A percentile compares a stretch with the other conserved stretches of the same genome.
Evolutionary conservation across 352 stramenopile genomes (phyloP).

Genomic region (Pythium dissotocum): DNA sequence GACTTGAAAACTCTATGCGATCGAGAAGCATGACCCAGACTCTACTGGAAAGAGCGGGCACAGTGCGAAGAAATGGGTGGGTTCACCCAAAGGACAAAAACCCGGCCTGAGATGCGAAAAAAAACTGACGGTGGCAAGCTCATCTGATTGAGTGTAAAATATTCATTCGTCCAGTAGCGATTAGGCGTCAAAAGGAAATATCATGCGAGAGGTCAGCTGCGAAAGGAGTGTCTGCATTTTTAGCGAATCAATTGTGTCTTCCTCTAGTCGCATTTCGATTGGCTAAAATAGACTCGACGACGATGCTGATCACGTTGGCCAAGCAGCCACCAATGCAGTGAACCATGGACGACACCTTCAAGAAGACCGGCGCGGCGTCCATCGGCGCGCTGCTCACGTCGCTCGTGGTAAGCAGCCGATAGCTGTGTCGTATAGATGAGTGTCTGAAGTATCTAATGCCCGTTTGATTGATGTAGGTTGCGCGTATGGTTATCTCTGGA

Average conservation of each 20-base stretch:
- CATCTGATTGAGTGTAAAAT: too few relatives aligned
- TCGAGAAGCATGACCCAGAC: neutral
- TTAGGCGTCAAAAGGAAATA: neutral
- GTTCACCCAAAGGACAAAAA: constrained; percentile 1
- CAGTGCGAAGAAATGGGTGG: constrained; percentile 6
- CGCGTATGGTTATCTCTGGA: constrained; percentile 42
- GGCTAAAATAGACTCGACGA: neutral
- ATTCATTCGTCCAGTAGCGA: too few relatives aligned
- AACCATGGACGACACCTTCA: constrained; percentile 61
- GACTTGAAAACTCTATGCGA: constrained; percentile 24
- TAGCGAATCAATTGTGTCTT: too few relatives aligned
- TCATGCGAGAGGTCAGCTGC: neutral
- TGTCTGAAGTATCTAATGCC: constrained; percentile 1
- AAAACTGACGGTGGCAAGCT: neutral
- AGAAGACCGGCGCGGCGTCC: constrained; percentile 67
- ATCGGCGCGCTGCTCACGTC: constrained; percentile 69
- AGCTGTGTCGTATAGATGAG: neutral
- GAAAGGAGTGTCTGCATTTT: neutral
- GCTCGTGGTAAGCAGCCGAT: constrained; percentile 37
- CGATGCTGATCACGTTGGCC: constrained; percentile 5
- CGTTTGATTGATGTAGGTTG: constrained; percentile 42
- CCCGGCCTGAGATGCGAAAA: constrained; percentile 12
- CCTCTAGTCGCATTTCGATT: neutral
- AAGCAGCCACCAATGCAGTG: constrained; percentile 3
- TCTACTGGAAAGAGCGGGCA: constrained; percentile 12